Evolutionary conservation across 805 yeast species (phyloP), one percentile per base, ranked within the genome.

Genomic region (Jamesozyma lodderae): DNA sequence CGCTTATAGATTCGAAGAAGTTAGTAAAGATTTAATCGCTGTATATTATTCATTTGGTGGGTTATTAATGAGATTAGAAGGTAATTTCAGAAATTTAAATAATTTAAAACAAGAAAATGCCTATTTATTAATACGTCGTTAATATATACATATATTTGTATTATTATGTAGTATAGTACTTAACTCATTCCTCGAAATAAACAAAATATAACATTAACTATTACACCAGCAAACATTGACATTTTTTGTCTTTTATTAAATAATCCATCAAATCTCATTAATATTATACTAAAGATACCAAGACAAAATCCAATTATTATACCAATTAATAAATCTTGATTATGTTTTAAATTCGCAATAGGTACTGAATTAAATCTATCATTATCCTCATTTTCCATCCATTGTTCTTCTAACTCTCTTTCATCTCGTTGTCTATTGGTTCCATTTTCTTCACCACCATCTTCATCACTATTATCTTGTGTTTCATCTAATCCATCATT

Each of bases 11-110:
- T 92, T 92, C 57, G 96, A 90, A 60, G 98, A 92, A 65, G 75
- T 80, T 45, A 53, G 51, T 30, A 60, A 64, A 41, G 84, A 79
- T 54, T 68, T 68, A 47, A 81, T 86, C 63, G 79, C 94, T 16
- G 95, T 90, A 18, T 92, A 86, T 59, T 84, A 86, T 41, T 90
- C 97, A 3, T 92, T 88, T 60, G 98, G 98, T 40, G 98, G 98
- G 4, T 72, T 92, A 52, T 70, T 92, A 51, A 73, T 90, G 77
- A 81, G 96, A 55, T 69, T 92, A 47, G 97, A 92, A 66, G 98
- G 98, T 51, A 84, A 85, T 41, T 92, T 88, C 67, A 78, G 96
- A 62, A 80, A 82, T 33, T 75, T 92, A 55, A 82, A 90, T 37
- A 72, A 77, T 52, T 76, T 92, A 62, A 92, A 90, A 64, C 97